Evolutionary conservation across 1,139 yeast species (phyloP).

Genomic region (Nakaseomyces uthaithaninus): DNA sequence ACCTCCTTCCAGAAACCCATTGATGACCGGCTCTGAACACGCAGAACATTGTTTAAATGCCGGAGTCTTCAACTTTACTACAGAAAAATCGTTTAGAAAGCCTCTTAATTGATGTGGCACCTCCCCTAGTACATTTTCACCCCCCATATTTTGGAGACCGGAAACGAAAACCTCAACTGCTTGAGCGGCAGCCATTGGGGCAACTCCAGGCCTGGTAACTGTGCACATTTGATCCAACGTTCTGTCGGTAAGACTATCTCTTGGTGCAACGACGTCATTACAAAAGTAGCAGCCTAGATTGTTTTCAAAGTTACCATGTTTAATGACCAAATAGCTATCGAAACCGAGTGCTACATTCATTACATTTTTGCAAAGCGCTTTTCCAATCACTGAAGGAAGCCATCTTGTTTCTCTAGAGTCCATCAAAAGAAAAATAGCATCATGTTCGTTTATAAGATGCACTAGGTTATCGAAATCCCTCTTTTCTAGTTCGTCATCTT

Average conservation of each 20-base stretch:
- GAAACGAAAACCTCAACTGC: conserved; percentile 82
- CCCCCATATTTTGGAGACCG: conserved; percentile 56
- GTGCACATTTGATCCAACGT: conserved; percentile 98
- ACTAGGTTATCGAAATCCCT: conserved; percentile 46
- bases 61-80: conserved; percentile 58
- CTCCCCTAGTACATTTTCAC: conserved; percentile 50
- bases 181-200: conserved; percentile 74
- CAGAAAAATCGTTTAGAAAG: conserved; percentile 57
- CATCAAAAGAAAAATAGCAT: conserved; percentile 70
- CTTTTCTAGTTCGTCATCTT: conserved; percentile 43
- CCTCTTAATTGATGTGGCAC: conserved; percentile 90
- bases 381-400: conserved; percentile 83
- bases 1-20: conserved; percentile 43
- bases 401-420: conserved; percentile 95
- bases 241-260: conserved; percentile 73
- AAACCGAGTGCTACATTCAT: conserved; percentile 93
- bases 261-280: conserved; percentile 91
- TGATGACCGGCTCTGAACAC: conserved; percentile 56
- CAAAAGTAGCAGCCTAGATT: conserved; percentile 90
- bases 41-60: conserved; percentile 77
- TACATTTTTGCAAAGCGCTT: conserved; percentile 58
- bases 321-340: conserved; percentile 85
- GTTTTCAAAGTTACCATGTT: conserved; percentile 55
- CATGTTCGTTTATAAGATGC: conserved; percentile 56
- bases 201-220: conserved; percentile 94